Conservation (phyloP, 345 rosid species). For the Brassica carinata region DNA sequence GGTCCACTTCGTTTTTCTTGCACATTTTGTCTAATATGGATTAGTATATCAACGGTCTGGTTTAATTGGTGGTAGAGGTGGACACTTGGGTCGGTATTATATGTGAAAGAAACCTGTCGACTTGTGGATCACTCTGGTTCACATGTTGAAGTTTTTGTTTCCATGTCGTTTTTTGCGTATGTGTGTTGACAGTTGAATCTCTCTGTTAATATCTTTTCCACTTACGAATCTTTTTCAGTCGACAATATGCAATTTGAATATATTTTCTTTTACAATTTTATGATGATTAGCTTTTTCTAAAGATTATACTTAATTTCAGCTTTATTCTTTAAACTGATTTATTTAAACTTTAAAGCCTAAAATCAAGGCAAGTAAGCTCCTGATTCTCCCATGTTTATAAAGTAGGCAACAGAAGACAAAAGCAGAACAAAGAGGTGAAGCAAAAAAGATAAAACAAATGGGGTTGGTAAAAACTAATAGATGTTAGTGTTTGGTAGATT, state of each 20-base stretch:
- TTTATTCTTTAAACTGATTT: not conserved
- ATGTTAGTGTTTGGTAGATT: not conserved
- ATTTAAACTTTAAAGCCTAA: not conserved
- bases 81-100: constrained; percentile 21
- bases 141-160: constrained; percentile 28
- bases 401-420: constrained; percentile 17
- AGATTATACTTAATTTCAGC: not conserved
- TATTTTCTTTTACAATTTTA: not conserved
- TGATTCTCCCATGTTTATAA: not conserved
- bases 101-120: constrained; percentile 23
- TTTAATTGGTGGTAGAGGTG: not conserved
- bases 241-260: not conserved
- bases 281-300: not conserved
- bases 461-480: not conserved
- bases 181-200: constrained; percentile 25
- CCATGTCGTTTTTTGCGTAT: constrained; percentile 15
- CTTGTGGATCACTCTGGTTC: constrained; percentile 31
- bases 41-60: not conserved
- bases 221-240: not conserved
- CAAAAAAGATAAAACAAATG: not conserved
- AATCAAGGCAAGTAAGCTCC: constrained; percentile 1
- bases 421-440: not conserved
- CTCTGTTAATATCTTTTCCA: constrained; percentile 29
- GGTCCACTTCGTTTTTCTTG: not conserved
- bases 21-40: not conserved